Evolutionary conservation across 768 basidiomycete species (phyloP), one percentile per base, ranked within the genome.

Genomic region (Hypholoma fasciculare): DNA sequence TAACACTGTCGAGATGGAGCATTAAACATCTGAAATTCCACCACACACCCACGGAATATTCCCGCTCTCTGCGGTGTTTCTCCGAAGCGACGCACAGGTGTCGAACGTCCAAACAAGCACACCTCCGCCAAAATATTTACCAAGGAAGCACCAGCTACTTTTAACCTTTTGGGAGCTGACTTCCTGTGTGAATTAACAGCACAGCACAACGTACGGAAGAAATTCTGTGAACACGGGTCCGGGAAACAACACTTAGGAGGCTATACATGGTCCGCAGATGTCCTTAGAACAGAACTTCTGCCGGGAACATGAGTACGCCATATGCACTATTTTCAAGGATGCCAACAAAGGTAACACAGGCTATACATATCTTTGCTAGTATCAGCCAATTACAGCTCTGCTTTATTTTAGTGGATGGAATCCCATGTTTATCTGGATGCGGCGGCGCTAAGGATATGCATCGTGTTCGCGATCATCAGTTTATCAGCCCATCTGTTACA

Each of bases 351-450:
- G 43, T 52, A 39, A 16, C 27, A 14, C 30, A 38, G 43, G 54
- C 44, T 58, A 57, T 48, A 54, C 54, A 58, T 60, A 50, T 59
- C 56, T 14, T 13, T 4, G 61, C 59, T 60, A 57, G 23, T 52
- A 62, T 62, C 61, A 51, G n/a, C 61, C 63, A 60, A 60, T 62
- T 37, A 57, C 19, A 50, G 20, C n/a, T 16, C 16, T 47, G 9
- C 14, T 7, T 58, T 60, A 65, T 60, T 62, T 65, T 58, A 47
- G 46, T 62, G 42, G 34, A n/a, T 38, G 19, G 30, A 54, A 51
- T 58, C 40, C 55, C 56, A 58, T 62, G 60, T 54, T 48, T 65
- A 62, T 65, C 63, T 51, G 52, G 26, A 61, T 50, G 59, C 60
- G 57, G 63, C 59, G 52, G 61, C 59, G 51, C 59, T 61, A 65